phyloP scores from a whole-genome alignment of 2,329 filamentous ascomycete species.

The Endoconidiophora polonica region DNA sequence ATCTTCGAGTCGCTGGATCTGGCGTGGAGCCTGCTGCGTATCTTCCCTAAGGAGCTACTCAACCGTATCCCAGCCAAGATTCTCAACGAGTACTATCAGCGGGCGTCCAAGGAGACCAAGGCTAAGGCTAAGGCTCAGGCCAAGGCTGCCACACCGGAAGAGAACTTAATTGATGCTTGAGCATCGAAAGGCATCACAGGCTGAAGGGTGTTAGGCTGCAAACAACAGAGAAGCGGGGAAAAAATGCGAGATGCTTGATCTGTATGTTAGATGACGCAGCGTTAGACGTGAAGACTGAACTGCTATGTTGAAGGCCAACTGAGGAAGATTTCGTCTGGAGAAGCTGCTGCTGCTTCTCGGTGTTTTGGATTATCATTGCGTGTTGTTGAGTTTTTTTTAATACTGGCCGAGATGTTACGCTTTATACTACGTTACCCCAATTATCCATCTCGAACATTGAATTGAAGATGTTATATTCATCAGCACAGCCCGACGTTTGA shows the following conservation, averaged over 20 bases:
- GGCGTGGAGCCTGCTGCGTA: slow-evolving; percentile 88
- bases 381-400: no score
- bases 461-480: background rate
- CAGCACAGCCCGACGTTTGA: background rate
- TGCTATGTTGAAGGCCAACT: no score
- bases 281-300: no score
- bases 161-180: slow-evolving; percentile 45
- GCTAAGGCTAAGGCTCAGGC: slow-evolving; percentile 39
- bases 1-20: slow-evolving; percentile 92
- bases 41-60: slow-evolving; percentile 94
- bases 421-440: background rate
- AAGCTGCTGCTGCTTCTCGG: no score
- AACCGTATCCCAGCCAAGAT: slow-evolving; percentile 83
- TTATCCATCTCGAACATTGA: background rate
- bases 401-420: no score
- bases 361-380: no score
- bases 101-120: slow-evolving; percentile 46
- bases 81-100: slow-evolving; percentile 68
- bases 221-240: background rate
- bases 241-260: background rate
- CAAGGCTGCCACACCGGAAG: slow-evolving; percentile 30
- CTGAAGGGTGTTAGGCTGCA: no score
- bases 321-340: no score
- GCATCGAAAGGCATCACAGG: background rate
- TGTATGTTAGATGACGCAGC: no score